Evolutionary conservation across 495 filamentous ascomycete genomes (phyloP), one percentile per base, ranked within the genome.

Genomic region (Xylaria venustula): DNA sequence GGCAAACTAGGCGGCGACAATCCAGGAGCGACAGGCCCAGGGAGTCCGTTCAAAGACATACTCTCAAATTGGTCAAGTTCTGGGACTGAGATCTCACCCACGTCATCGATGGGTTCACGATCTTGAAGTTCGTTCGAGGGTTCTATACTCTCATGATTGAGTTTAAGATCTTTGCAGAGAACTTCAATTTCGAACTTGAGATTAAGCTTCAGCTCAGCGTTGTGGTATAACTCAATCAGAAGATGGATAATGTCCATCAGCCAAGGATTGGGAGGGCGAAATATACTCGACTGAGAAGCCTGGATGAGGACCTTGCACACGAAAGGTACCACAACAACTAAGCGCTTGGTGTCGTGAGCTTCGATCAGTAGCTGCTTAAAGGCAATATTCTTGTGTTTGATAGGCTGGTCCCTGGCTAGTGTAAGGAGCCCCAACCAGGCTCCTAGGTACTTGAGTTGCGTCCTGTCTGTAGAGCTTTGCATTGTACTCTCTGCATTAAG

Each of bases 151-250:
- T 92, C 95, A 75, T 93, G 87, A 58, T 96, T 90, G 19, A 97
- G 79, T 46, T 88, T 87, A n/a, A 99, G 79, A 26, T 90, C 91
- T 70, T 92, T 94, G 77, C 91, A 98, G 9, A 99, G 80, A 7
- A 98, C 92, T 71, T 99, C 94, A 64, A 99, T 98, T 71, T 98
- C 94, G 64, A 99, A 99, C 67, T 96, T 97, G 34, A 93, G 85
- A 64, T 97, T 96, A 41, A 97, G 81, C 71, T 97, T 98, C 44
- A 98, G 74, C 63, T 96, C 92, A n/a, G 90, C 90, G 67, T 85
- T 88, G 61, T 95, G 87, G 63, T 98, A 98, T 15, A 99, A 83
- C 64, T 98, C 94, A 53, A 94, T 87, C 49, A 99, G 80, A 14
- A 96, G 76, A 41, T 88, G 82, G 54, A 98, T 81, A 37, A 97